Conservation (phyloP, 129 eudicot species). For the Solidago caesia region DNA sequence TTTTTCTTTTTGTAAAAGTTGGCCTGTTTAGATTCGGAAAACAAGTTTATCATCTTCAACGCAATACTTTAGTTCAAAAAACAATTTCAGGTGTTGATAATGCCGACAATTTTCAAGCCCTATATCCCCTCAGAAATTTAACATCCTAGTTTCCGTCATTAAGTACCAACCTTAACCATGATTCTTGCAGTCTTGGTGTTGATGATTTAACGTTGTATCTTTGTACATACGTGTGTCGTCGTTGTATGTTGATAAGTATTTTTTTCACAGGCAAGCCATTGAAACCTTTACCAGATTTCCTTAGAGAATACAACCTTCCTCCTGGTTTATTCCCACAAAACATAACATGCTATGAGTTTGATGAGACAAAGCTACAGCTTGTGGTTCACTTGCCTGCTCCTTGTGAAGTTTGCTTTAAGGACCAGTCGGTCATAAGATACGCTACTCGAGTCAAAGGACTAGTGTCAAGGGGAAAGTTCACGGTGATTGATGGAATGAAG, state of each 20-base stretch:
- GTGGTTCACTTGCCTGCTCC: slow-evolving; percentile 67
- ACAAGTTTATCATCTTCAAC: background rate
- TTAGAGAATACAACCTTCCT: slow-evolving; percentile 81
- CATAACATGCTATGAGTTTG: slow-evolving; percentile 74
- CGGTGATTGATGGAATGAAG: slow-evolving; percentile 75
- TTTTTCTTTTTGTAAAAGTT: background rate
- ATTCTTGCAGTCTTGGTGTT: background rate
- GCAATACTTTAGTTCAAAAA: background rate
- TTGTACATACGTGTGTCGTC: background rate
- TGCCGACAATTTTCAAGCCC: background rate
- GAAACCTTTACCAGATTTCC: slow-evolving; percentile 66
- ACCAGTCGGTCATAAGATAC: slow-evolving; percentile 60
- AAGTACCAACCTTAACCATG: background rate
- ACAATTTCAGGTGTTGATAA: background rate
- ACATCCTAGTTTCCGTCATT: background rate
- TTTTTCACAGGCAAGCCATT: slow-evolving; percentile 50
- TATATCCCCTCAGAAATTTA: background rate
- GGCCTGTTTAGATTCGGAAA: background rate
- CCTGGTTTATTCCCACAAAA: slow-evolving; percentile 78
- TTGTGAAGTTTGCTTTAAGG: slow-evolving; percentile 77
- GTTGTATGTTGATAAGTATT: no score
- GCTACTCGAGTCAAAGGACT: slow-evolving; percentile 68
- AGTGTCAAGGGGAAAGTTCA: slow-evolving; percentile 68
- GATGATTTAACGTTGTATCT: slow-evolving; percentile 1
- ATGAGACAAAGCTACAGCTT: slow-evolving; percentile 60